Conservation (phyloP, 140 eudicot species). For the Anethum foeniculum region DNA sequence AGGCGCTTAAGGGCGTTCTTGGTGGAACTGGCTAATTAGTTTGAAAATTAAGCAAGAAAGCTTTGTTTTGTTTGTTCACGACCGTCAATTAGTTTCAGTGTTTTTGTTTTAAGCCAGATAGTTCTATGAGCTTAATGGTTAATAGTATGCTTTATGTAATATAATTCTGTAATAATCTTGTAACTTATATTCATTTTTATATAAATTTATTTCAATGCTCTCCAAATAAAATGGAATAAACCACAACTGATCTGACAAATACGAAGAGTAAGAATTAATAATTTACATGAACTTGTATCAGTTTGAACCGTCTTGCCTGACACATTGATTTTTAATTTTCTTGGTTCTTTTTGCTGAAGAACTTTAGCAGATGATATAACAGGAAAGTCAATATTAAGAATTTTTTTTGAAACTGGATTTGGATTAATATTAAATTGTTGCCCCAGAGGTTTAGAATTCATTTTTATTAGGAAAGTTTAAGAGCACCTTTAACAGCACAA, state of each 20-base stretch:
- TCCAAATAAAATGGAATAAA: background rate
- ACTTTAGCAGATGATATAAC: background rate
- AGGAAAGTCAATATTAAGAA: too few species aligned
- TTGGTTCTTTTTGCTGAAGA: too few species aligned
- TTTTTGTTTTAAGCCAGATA: background rate
- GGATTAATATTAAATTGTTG: too few species aligned
- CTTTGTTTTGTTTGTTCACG: conserved; percentile 11
- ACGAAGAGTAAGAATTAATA: background rate
- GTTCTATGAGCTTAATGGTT: conserved; percentile 1
- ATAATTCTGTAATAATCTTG: background rate
- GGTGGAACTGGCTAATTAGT: conserved; percentile 56
- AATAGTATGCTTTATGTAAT: background rate
- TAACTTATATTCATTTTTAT: background rate
- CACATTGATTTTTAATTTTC: background rate
- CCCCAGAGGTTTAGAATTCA: too few species aligned
- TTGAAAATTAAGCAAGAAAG: background rate
- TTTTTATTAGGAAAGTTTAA: too few species aligned
- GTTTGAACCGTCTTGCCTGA: background rate
- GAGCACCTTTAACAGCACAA: background rate
- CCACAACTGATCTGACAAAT: background rate
- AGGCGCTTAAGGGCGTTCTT: conserved; percentile 72
- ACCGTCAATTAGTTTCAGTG: background rate
- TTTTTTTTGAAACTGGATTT: too few species aligned
- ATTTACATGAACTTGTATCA: background rate
- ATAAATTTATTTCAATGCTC: background rate